Evolutionary conservation across 768 basidiomycete genomes (phyloP).

Genomic region (Megacollybia marginata): DNA sequence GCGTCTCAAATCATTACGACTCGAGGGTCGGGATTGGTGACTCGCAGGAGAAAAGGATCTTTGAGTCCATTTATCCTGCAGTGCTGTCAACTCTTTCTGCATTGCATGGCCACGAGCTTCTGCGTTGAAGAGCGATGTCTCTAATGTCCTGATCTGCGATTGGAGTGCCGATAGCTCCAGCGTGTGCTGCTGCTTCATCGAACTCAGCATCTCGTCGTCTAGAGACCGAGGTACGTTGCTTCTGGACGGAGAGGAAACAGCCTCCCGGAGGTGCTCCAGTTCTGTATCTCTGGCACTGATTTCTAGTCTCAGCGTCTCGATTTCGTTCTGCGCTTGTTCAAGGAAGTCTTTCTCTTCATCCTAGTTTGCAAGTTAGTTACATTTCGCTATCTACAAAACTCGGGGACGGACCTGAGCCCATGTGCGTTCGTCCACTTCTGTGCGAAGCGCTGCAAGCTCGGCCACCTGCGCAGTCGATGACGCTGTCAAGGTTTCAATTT

Average conservation of each 20-base stretch:
- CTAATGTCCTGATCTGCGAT: slow-evolving; percentile 71
- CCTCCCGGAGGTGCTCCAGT: slow-evolving; percentile 48
- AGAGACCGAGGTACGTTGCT: slow-evolving; percentile 43
- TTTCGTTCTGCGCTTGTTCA: slow-evolving; percentile 56
- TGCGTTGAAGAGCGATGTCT: slow-evolving; percentile 65
- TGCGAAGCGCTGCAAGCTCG: slow-evolving; percentile 44
- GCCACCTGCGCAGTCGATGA: slow-evolving; percentile 40
- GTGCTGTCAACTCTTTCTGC: slow-evolving; percentile 55
- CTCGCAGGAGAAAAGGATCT: slow-evolving; percentile 38
- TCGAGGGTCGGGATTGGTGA: slow-evolving; percentile 37
- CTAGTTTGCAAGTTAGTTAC: slow-evolving; percentile 16
- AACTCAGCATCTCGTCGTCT: slow-evolving; percentile 67
- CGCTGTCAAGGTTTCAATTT: slow-evolving; percentile 46
- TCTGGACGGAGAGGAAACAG: slow-evolving; percentile 31
- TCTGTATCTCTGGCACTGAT: slow-evolving; percentile 59
- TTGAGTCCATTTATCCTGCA: slow-evolving; percentile 29
- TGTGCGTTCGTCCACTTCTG: slow-evolving; percentile 42
- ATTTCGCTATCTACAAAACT: neutral
- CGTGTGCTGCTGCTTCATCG: slow-evolving; percentile 66
- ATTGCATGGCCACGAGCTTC: slow-evolving; percentile 60
- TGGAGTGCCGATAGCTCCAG: slow-evolving; percentile 78
- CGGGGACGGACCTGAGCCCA: slow-evolving; percentile 28
- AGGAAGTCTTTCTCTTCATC: slow-evolving; percentile 62
- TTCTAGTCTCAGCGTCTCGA: slow-evolving; percentile 63
- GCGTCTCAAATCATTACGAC: slow-evolving; percentile 31